These are phyloP conservation scores for Isatis tinctoria DNA, from an alignment of 345 rosid species.

Conservation along the genomic window DNA sequence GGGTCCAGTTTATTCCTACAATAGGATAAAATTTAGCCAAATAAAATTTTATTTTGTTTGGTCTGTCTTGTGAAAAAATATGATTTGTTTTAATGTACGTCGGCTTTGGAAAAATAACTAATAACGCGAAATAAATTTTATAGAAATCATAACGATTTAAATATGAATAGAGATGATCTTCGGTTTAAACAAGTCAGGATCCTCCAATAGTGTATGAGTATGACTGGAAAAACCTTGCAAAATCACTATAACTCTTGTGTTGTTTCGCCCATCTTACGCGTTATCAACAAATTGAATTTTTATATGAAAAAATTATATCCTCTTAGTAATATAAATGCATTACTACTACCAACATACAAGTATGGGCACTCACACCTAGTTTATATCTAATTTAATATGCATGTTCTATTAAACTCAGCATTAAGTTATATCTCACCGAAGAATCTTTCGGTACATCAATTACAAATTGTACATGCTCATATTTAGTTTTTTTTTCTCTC, in stretches of 20 bases:
- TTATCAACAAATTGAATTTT: not conserved
- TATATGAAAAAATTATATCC: not conserved
- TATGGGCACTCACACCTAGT: slow-evolving; percentile 21
- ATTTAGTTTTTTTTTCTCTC: not conserved
- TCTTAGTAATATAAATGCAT: not conserved
- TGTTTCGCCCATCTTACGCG: slow-evolving; percentile 8
- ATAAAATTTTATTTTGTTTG: not conserved
- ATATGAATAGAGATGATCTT: not conserved
- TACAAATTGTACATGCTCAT: not conserved
- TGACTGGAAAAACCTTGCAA: not conserved
- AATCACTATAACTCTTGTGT: not conserved
- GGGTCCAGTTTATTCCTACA: too few species aligned
- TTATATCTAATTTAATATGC: slow-evolving; percentile 13
- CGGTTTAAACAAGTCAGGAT: not conserved
- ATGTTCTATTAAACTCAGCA: slow-evolving; percentile 10
- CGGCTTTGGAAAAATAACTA: not conserved
- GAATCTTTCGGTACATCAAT: not conserved
- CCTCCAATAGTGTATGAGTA: not conserved
- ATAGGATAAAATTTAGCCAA: not conserved
- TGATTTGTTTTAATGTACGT: not conserved
- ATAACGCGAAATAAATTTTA: not conserved
- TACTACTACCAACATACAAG: slow-evolving; percentile 18
- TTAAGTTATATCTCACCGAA: not conserved
- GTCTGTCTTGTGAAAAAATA: not conserved
- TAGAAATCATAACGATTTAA: not conserved